Evolutionary conservation across 1,284 basidiomycete species (phyloP).

Genomic region (Entoloma clypeatum): DNA sequence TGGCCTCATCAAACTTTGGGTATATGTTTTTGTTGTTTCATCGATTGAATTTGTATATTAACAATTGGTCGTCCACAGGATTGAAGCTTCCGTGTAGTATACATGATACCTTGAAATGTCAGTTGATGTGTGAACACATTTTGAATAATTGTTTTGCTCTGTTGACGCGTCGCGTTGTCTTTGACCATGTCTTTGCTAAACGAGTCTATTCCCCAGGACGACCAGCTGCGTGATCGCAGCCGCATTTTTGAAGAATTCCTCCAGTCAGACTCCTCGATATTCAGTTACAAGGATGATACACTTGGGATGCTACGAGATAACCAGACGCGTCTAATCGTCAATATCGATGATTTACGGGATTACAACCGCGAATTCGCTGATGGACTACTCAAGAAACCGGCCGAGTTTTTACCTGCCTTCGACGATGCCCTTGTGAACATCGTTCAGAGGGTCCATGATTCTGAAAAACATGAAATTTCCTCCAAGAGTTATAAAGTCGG

Average conservation of each 20-base stretch:
- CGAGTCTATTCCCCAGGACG: conserved; percentile 61
- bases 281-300: conserved; percentile 88
- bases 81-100: conserved; percentile 21
- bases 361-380: conserved; percentile 82
- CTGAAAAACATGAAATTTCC: conserved; percentile 79
- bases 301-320: conserved; percentile 81
- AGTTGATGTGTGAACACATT: conserved; percentile 1
- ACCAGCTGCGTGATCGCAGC: conserved; percentile 69
- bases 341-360: conserved; percentile 94
- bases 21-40: conserved; percentile 25
- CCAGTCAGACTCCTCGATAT: conserved; percentile 67
- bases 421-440: conserved; percentile 82
- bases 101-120: no score
- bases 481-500: conserved; percentile 84
- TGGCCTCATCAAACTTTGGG: conserved; percentile 96
- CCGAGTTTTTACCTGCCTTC: conserved; percentile 88
- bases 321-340: conserved; percentile 89
- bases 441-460: conserved; percentile 74
- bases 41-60: not conserved
- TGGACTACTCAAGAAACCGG: conserved; percentile 86
- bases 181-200: conserved; percentile 55
- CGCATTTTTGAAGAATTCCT: conserved; percentile 88
- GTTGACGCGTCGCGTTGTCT: conserved; percentile 19
- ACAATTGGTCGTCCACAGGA: conserved; percentile 28
- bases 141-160: conserved; percentile 18